Conservation (phyloP, 2,329 filamentous ascomycete genomes). For the Pyricularia grisea region DNA sequence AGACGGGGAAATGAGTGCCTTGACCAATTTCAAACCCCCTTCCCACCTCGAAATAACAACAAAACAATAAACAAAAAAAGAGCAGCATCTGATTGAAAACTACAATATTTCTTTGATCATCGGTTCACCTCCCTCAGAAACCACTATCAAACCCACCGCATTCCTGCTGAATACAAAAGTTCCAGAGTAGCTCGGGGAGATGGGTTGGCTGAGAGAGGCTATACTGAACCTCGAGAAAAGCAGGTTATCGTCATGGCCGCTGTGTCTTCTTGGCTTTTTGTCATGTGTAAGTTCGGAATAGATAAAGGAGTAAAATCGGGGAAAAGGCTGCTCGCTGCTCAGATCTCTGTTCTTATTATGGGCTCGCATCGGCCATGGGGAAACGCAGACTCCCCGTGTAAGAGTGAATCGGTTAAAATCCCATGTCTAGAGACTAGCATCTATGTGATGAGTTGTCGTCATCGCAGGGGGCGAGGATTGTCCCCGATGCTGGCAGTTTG, state of each 20-base stretch:
- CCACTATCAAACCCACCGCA: not conserved
- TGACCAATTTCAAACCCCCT: not conserved
- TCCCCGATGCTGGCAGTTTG: not conserved
- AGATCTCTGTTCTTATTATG: slow-evolving; percentile 24
- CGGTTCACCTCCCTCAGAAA: not conserved
- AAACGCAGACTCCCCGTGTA: not conserved
- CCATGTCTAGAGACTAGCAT: not conserved
- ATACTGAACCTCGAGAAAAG: not conserved
- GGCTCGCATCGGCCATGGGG: slow-evolving; percentile 4
- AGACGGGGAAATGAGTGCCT: not conserved
- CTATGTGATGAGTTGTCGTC: not conserved
- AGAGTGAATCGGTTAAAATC: not conserved
- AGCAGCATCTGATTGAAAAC: slow-evolving; percentile 6
- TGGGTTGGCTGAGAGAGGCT: not conserved
- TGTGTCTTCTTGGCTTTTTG: not conserved
- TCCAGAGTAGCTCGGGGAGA: not conserved
- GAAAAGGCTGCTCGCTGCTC: slow-evolving; percentile 15
- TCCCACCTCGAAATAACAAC: not conserved
- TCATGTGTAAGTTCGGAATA: not conserved
- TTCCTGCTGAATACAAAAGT: not conserved
- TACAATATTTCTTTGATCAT: not conserved
- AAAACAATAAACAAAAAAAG: not conserved
- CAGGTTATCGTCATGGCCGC: not conserved
- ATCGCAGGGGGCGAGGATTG: not conserved
- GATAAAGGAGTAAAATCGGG: not conserved